phyloP scores from a whole-genome alignment of 2,329 filamentous ascomycete species.

The Trichophyton rubrum region DNA sequence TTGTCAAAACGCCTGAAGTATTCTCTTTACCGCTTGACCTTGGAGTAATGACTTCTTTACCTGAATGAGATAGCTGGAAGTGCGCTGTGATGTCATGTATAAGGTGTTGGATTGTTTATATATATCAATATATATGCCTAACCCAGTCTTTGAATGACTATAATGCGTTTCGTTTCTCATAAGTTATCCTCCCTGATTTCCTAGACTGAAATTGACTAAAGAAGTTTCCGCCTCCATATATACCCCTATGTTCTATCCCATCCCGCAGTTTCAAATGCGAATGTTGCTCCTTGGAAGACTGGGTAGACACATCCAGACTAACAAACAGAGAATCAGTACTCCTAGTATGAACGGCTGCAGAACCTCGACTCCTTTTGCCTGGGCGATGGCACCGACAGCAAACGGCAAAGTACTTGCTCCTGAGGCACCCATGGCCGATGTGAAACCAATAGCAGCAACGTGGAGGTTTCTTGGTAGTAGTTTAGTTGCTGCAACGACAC shows the following conservation, averaged over 20 bases:
- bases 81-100: not conserved
- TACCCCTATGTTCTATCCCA: not conserved
- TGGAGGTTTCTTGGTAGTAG: conserved; percentile 61
- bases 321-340: conserved; percentile 39
- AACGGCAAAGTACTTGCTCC: conserved; percentile 45
- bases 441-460: conserved; percentile 69
- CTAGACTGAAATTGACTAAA: not conserved
- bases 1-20: not conserved
- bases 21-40: too few relatives aligned
- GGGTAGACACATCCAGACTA: conserved; percentile 37
- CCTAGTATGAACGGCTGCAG: conserved; percentile 49
- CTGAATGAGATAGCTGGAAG: not conserved
- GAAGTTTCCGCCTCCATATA: not conserved
- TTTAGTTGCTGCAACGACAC: conserved; percentile 60
- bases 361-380: conserved; percentile 46
- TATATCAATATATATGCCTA: not conserved
- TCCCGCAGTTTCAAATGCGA: not conserved
- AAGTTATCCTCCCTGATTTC: not conserved
- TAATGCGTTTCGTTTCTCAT: not conserved
- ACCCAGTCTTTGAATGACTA: not conserved
- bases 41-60: not conserved
- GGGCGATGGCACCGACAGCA: conserved; percentile 36
- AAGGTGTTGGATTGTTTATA: not conserved
- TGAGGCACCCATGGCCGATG: conserved; percentile 61
- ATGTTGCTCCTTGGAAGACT: conserved; percentile 12